A percentile compares a stretch with the other conserved stretches of the same genome.
These are phyloP conservation scores for Solanum ossicruentum DNA, from an alignment of 257 asterid species.

Conservation along the genomic window DNA sequence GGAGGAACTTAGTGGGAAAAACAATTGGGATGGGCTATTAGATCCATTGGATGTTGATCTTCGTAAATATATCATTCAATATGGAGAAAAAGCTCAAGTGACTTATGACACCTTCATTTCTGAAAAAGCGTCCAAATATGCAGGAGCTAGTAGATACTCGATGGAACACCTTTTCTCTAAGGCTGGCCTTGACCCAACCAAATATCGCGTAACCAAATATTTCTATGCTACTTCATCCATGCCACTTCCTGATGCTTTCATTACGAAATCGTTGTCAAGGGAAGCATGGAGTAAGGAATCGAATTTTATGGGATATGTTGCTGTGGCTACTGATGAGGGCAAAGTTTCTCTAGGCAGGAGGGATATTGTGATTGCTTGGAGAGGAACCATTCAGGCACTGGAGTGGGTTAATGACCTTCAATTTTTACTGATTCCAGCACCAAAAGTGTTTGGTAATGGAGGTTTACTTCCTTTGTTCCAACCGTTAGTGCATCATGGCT, in stretches of 20 bases:
- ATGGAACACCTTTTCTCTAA: slow-evolving; percentile 32
- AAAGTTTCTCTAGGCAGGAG: too few species aligned
- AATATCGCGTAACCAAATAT: slow-evolving; percentile 44
- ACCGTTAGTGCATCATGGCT: too few species aligned
- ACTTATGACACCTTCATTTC: slow-evolving; percentile 66
- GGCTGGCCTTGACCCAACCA: slow-evolving; percentile 39
- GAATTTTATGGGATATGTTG: slow-evolving; percentile 42
- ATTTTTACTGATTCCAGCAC: too few species aligned
- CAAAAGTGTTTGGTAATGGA: too few species aligned
- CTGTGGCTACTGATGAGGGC: too few species aligned
- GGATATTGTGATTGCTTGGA: too few species aligned
- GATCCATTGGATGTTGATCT: slow-evolving; percentile 66
- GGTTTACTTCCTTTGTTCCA: too few species aligned
- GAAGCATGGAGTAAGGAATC: slow-evolving; percentile 83
- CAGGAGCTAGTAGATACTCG: slow-evolving; percentile 50
- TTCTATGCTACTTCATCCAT: slow-evolving; percentile 58
- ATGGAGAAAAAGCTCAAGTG: slow-evolving; percentile 58
- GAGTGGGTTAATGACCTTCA: too few species aligned
- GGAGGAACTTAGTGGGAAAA: slow-evolving; percentile 56
- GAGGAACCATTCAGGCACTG: too few species aligned
- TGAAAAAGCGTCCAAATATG: slow-evolving; percentile 48
- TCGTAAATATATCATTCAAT: slow-evolving; percentile 56
- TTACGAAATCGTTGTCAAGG: slow-evolving; percentile 43
- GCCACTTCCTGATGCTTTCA: slow-evolving; percentile 53
- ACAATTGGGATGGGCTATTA: slow-evolving; percentile 49